These are phyloP conservation scores for Medicago lupulina DNA, from an alignment of 306 rosid species.

Conservation along the genomic window DNA sequence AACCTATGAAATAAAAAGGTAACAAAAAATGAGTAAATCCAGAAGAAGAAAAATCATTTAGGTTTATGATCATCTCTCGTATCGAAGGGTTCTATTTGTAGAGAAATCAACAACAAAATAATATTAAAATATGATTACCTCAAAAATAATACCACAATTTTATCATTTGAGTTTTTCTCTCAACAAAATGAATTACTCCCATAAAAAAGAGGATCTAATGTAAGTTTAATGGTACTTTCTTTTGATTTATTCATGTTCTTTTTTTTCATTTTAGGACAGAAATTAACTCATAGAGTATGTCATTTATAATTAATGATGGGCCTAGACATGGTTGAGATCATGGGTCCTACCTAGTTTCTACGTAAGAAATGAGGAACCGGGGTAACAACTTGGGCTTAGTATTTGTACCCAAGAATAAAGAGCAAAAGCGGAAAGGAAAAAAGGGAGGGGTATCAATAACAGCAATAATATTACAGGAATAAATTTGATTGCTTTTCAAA, in stretches of 20 bases:
- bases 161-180: too few species aligned
- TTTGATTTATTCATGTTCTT: background rate
- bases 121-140: too few species aligned
- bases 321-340: background rate
- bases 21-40: too few species aligned
- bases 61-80: too few species aligned
- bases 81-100: too few species aligned
- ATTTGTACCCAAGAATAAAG: conserved; percentile 2
- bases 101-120: too few species aligned
- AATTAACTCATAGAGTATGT: background rate
- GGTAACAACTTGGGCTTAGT: conserved; percentile 17
- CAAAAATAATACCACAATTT: too few species aligned
- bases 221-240: background rate
- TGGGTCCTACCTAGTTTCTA: conserved; percentile 12
- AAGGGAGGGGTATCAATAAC: background rate
- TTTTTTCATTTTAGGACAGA: background rate
- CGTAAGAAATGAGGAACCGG: background rate
- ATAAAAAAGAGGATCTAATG: background rate
- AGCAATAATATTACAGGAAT: background rate
- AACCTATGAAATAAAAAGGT: too few species aligned
- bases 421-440: background rate
- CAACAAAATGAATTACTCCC: background rate
- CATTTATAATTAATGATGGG: conserved; percentile 19
- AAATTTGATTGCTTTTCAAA: background rate
- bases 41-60: too few species aligned